phyloP scores from a whole-genome alignment of 2,329 filamentous ascomycete genomes.

The Talaromyces atroroseus region DNA sequence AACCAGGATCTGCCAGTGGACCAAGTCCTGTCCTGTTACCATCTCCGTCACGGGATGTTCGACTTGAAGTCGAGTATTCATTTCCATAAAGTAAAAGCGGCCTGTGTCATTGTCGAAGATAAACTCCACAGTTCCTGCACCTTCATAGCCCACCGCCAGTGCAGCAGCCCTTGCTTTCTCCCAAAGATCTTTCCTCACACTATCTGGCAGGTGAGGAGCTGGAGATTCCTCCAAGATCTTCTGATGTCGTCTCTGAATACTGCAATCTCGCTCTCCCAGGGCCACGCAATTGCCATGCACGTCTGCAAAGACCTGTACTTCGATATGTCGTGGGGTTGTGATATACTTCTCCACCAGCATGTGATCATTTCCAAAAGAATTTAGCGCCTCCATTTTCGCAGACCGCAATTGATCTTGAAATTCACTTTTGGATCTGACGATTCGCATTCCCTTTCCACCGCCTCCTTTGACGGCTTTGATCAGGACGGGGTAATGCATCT shows the following conservation, averaged over 20 bases:
- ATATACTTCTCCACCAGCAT: constrained; percentile 66
- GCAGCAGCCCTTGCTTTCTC: constrained; percentile 59
- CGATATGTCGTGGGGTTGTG: constrained; percentile 60
- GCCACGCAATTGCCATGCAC: constrained; percentile 61
- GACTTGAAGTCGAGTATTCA: constrained; percentile 82
- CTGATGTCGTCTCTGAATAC: constrained; percentile 60
- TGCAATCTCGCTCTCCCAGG: constrained; percentile 61
- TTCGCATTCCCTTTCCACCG: constrained; percentile 65
- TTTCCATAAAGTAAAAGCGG: constrained; percentile 67
- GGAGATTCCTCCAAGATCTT: constrained; percentile 64
- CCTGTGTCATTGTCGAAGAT: constrained; percentile 64
- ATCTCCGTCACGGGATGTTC: constrained; percentile 92
- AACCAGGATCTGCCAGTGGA: constrained; percentile 92
- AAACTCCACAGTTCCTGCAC: constrained; percentile 63
- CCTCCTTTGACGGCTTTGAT: constrained; percentile 62
- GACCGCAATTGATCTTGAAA: constrained; percentile 58
- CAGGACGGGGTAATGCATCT: constrained; percentile 61
- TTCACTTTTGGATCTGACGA: constrained; percentile 52
- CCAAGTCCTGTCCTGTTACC: constrained; percentile 71
- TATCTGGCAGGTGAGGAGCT: constrained; percentile 56
- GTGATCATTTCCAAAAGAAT: constrained; percentile 61
- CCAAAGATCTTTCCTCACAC: constrained; percentile 59
- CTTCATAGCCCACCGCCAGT: constrained; percentile 59
- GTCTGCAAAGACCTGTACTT: constrained; percentile 63
- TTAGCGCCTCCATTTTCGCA: constrained; percentile 59